Evolutionary conservation across 306 rosid species (phyloP), one percentile per base, ranked within the genome.

Genomic region (Vigna mungo): DNA sequence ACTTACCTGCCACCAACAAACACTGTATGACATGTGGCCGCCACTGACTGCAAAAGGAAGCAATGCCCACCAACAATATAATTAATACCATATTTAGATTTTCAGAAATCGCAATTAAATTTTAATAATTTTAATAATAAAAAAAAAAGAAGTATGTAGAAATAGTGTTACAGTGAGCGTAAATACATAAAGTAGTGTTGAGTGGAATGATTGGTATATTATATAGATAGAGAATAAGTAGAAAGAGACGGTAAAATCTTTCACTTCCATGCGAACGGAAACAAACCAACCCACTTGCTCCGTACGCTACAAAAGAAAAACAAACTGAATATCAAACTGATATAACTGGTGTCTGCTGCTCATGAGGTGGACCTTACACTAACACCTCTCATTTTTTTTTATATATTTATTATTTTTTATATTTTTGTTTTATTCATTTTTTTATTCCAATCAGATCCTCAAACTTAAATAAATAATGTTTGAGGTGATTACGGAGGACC

Each of bases 321-420:
- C 87, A 83, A 85, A 83, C 88, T 85, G 84, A 34, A 77, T 77
- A 80, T 86, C 77, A 80, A 82, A 69, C 84, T 77, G 80, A 77
- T 74, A 71, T 52, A 82, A 82, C 80, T 59, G 82, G 87, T 77
- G 82, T 83, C 75, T 79, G 74, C 74, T 71, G 39, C 65, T 39
- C 70, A 41, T 83, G 76, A 62, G 81, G 81, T 83, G 81, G 87
- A 78, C 88, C 86, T 78, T 74, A 61, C 78, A 61, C 3, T 47
- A 60, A 53, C 67, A 64, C 43, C 68, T 61, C 70, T 59, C 72
- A 36, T 9, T 27, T 62, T 7, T 52, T 32, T 21, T 17, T 15
- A 5, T 27, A 1, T 32, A 14, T 0, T 5, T 5, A 34, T 34
- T 25, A 25, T 25, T 25, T 34, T 6, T 34, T 34, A 34, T 8